Conservation (phyloP, 768 basidiomycete genomes). For the Psilocybe cubensis region DNA sequence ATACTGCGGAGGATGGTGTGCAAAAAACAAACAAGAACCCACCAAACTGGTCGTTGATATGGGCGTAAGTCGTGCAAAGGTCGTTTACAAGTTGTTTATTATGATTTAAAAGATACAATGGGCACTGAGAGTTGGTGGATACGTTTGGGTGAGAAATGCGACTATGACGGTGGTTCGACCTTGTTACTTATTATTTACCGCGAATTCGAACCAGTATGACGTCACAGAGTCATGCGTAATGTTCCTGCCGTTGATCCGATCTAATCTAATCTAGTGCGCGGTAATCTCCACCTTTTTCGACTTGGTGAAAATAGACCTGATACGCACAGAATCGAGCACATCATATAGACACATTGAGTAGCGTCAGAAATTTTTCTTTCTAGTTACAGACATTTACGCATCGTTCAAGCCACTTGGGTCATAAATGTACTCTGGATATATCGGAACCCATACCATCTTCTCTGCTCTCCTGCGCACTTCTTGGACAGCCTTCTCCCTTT, state of each 20-base stretch:
- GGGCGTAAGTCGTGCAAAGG: not conserved
- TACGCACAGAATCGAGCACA: no score
- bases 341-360: no score
- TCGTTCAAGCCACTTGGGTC: slow-evolving; percentile 50
- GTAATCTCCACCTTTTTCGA: no score
- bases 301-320: no score
- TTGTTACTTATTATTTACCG: not conserved
- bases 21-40: no score
- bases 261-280: not conserved
- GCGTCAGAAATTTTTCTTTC: no score
- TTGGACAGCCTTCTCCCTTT: slow-evolving; percentile 33
- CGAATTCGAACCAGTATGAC: not conserved
- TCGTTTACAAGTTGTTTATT: not conserved
- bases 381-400: no score
- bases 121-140: no score
- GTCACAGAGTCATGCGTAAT: not conserved
- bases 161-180: not conserved
- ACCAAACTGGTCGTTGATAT: not conserved
- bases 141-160: not conserved
- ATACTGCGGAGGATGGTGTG: not conserved
- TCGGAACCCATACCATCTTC: slow-evolving; percentile 63
- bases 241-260: not conserved
- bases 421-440: slow-evolving; percentile 67
- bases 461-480: slow-evolving; percentile 57
- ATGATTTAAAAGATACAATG: no score